Conservation (phyloP, 2,329 filamentous ascomycete genomes). For the Colletotrichum paranaense region DNA sequence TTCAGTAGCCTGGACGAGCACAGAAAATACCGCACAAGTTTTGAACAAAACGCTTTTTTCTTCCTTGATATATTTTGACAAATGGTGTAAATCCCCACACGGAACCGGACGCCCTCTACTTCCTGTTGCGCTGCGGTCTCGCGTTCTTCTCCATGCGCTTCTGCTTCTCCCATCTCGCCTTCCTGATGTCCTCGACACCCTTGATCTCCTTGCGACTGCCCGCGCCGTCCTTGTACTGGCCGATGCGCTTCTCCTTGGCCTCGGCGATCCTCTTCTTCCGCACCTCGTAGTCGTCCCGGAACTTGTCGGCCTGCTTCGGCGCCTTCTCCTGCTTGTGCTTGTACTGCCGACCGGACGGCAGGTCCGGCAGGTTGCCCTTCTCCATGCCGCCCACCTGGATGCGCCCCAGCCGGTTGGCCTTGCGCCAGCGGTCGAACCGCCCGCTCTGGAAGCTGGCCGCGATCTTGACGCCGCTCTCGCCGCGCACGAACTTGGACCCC, state of each 20-base stretch:
- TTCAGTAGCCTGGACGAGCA: neutral
- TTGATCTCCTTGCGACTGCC: slow-evolving; percentile 84
- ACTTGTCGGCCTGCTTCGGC: slow-evolving; percentile 94
- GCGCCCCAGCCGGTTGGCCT: slow-evolving; percentile 81
- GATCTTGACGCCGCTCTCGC: slow-evolving; percentile 96
- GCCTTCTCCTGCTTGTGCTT: slow-evolving; percentile 89
- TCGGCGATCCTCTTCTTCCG: slow-evolving; percentile 91
- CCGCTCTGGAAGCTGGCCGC: slow-evolving; percentile 93
- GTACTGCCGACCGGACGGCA: slow-evolving; percentile 65
- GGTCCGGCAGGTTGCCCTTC: slow-evolving; percentile 48
- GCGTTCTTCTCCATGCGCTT: slow-evolving; percentile 88
- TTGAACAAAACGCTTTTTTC: neutral
- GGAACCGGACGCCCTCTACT: slow-evolving; percentile 29
- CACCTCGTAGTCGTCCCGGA: slow-evolving; percentile 87
- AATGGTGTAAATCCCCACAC: neutral
- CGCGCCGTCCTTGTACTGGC: slow-evolving; percentile 77
- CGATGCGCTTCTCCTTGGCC: slow-evolving; percentile 85
- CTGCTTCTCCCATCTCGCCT: slow-evolving; percentile 82
- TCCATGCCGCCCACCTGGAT: slow-evolving; percentile 87
- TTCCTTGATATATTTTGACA: neutral
- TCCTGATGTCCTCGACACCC: slow-evolving; percentile 85
- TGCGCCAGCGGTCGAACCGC: slow-evolving; percentile 92
- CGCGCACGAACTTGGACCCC: slow-evolving; percentile 77
- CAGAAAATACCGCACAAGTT: neutral
- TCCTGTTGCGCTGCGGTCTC: slow-evolving; percentile 73